Conservation (phyloP, 2,329 filamentous ascomycete species). For the Trichoderma harzianum region DNA sequence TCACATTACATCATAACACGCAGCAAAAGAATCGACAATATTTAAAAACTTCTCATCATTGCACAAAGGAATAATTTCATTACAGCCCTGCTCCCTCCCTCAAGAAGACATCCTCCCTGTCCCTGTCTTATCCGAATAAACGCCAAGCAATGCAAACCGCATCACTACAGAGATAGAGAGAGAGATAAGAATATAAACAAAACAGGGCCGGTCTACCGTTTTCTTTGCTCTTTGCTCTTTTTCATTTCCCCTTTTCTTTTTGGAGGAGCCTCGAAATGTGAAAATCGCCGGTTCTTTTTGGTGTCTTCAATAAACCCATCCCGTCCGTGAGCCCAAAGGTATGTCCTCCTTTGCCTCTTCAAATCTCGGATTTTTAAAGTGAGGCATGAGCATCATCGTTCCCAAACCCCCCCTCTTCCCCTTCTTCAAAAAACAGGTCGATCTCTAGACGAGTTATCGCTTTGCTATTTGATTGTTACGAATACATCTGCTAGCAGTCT, state of each 20-base stretch:
- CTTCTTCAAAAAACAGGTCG: background rate
- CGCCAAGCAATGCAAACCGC: slow-evolving; percentile 41
- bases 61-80: slow-evolving; percentile 25
- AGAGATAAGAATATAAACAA: slow-evolving; percentile 12
- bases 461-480: slow-evolving; percentile 13
- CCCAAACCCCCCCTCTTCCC: background rate
- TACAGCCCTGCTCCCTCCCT: slow-evolving; percentile 21
- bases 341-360: background rate
- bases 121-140: slow-evolving; percentile 32
- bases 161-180: slow-evolving; percentile 29
- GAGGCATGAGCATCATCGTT: background rate
- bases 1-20: background rate
- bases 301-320: background rate
- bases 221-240: slow-evolving; percentile 9
- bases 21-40: background rate
- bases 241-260: background rate
- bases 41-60: slow-evolving; percentile 13
- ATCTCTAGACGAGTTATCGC: background rate
- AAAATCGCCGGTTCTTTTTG: background rate
- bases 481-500: background rate
- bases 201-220: slow-evolving; percentile 16
- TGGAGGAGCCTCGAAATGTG: background rate
- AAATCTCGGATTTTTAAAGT: background rate
- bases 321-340: background rate
- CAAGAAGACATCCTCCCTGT: slow-evolving; percentile 28